phyloP scores from a whole-genome alignment of 768 basidiomycete genomes.

The Lactarius trivialis region DNA sequence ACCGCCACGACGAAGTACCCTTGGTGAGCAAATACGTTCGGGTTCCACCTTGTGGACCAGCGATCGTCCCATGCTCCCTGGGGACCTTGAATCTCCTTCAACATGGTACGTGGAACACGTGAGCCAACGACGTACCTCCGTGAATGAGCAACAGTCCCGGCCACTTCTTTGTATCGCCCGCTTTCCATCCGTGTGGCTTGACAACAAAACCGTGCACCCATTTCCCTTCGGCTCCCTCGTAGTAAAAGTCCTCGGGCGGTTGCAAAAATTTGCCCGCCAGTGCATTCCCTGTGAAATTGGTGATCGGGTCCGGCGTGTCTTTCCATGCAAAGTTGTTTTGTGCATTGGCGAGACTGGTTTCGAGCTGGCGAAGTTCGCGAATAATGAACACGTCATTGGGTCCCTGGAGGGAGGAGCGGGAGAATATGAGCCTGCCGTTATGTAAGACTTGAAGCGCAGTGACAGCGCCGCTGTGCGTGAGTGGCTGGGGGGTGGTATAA shows the following conservation, averaged over 20 bases:
- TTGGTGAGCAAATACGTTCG: conserved; percentile 66
- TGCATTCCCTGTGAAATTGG: conserved; percentile 52
- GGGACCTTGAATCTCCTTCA: conserved; percentile 39
- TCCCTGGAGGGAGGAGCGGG: conserved; percentile 63
- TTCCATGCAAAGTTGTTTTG: conserved; percentile 27
- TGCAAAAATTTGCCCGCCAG: conserved; percentile 53
- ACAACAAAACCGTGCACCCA: conserved; percentile 80
- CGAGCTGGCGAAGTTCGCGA: conserved; percentile 39
- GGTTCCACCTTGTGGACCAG: conserved; percentile 93
- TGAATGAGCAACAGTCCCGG: conserved; percentile 79
- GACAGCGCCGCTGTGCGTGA: conserved; percentile 53
- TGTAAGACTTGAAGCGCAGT: conserved; percentile 58
- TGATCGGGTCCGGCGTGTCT: conserved; percentile 48
- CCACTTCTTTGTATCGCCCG: conserved; percentile 56
- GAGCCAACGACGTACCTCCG: conserved; percentile 41
- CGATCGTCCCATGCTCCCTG: conserved; percentile 85
- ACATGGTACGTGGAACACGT: neutral
- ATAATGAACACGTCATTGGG: conserved; percentile 79
- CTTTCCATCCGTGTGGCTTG: conserved; percentile 72
- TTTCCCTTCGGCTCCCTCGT: conserved; percentile 71
- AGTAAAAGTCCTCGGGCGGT: conserved; percentile 79
- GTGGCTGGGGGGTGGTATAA: conserved; percentile 46
- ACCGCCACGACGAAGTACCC: conserved; percentile 85
- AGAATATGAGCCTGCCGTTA: conserved; percentile 59
- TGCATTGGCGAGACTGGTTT: conserved; percentile 23